These are phyloP conservation scores for Mucor indicus DNA, from an alignment of 371 early-diverging fungal species.

Conservation along the genomic window DNA sequence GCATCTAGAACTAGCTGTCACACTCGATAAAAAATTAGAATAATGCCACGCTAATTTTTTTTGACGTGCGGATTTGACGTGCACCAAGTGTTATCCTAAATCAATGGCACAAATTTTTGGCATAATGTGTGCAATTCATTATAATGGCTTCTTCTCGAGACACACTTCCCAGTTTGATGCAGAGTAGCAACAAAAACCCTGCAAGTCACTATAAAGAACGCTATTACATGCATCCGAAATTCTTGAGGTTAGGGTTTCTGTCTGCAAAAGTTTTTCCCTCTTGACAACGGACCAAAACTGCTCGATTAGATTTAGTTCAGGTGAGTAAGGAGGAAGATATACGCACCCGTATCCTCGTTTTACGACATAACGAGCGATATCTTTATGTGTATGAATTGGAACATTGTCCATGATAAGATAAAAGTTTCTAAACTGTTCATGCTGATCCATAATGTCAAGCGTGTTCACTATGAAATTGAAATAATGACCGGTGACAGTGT, in stretches of 20 bases:
- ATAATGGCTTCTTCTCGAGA: too few relatives aligned
- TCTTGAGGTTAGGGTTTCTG: conserved; percentile 6
- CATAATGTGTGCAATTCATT: too few relatives aligned
- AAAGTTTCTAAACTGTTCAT: neutral
- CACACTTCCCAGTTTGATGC: too few relatives aligned
- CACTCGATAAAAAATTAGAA: too few relatives aligned
- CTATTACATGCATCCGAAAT: conserved; percentile 9
- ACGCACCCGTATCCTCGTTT: conserved; percentile 3
- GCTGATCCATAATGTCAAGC: conserved; percentile 1
- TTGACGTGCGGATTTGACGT: too few relatives aligned
- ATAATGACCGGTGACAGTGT: conserved; percentile 2
- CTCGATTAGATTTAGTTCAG: conserved; percentile 14
- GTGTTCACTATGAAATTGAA: conserved; percentile 3
- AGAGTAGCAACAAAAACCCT: conserved; percentile 5
- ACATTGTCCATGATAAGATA: conserved; percentile 9
- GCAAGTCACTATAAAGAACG: neutral
- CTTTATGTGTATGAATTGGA: neutral
- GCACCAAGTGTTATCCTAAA: too few relatives aligned
- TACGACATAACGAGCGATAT: neutral
- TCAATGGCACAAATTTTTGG: too few relatives aligned
- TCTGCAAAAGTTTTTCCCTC: conserved; percentile 2
- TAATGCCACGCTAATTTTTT: too few relatives aligned
- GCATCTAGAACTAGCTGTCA: too few relatives aligned
- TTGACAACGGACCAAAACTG: conserved; percentile 6
- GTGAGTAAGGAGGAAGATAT: conserved; percentile 9